Percentiles rank a stretch among this genome's conserved stretches.
Conservation (phyloP, 2,329 filamentous ascomycete genomes). For the Botryosphaeria dothidea region DNA sequence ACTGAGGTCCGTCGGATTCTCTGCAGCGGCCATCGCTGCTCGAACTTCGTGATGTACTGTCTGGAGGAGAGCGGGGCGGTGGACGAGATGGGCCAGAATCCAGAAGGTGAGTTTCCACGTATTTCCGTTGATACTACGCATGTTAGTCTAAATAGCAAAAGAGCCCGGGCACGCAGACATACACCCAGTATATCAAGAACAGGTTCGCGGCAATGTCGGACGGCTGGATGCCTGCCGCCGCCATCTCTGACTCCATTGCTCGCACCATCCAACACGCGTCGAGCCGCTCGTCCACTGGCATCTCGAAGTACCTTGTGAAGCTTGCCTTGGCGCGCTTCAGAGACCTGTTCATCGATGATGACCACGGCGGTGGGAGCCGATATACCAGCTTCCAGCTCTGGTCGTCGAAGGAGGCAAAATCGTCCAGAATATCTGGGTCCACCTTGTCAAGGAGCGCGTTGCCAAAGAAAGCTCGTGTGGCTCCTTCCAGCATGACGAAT, state of each 20-base stretch:
- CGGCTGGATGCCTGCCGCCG: not conserved
- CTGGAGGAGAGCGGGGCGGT: conserved; percentile 16
- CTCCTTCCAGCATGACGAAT: not conserved
- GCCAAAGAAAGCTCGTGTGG: conserved; percentile 3
- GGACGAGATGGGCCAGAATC: conserved; percentile 23
- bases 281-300: not conserved
- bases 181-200: conserved; percentile 7
- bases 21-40: not conserved
- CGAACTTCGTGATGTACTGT: not conserved
- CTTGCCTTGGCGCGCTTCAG: not conserved
- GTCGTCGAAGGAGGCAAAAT: conserved; percentile 13
- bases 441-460: not conserved
- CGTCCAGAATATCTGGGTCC: not conserved
- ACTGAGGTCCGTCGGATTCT: not conserved
- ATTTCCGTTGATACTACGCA: conserved; percentile 24
- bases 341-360: not conserved
- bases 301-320: conserved; percentile 9
- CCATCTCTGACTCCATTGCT: conserved; percentile 7
- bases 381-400: conserved; percentile 16
- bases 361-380: conserved; percentile 8
- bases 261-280: conserved; percentile 9
- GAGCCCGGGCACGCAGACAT: too few relatives aligned
- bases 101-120: conserved; percentile 26
- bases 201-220: not conserved
- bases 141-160: too few relatives aligned